Evolutionary conservation across 164 flowering plant species (phyloP).

Genomic region (Chimonanthus praecox): DNA sequence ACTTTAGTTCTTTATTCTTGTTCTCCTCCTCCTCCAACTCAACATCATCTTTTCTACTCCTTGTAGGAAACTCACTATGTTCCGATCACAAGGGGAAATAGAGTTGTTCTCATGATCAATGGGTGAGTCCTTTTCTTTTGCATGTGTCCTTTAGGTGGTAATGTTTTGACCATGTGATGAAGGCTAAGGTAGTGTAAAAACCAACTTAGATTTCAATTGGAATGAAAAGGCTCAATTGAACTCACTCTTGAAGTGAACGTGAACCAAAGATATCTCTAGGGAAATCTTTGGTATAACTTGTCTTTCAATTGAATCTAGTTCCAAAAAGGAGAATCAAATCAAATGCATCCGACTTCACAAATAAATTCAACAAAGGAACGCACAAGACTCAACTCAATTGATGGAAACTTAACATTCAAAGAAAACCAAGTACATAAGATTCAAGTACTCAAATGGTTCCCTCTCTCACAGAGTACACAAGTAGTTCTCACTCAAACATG

Average conservation of each 20-base stretch:
- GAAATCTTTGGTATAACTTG: not conserved
- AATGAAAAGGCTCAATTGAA: not conserved
- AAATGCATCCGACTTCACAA: too few relatives aligned
- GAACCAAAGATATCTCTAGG: not conserved
- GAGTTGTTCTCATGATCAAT: slow-evolving; percentile 86
- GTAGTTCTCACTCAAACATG: too few relatives aligned
- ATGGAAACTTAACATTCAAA: too few relatives aligned
- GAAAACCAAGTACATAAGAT: too few relatives aligned
- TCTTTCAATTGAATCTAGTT: too few relatives aligned
- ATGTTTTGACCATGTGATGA: not conserved
- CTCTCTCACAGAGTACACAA: too few relatives aligned
- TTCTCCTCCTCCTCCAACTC: not conserved
- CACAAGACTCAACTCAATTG: too few relatives aligned
- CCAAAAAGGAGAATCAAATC: too few relatives aligned
- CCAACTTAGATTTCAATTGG: not conserved
- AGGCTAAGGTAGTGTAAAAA: too few relatives aligned
- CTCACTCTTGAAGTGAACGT: not conserved
- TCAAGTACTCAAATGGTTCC: too few relatives aligned
- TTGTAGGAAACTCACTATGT: slow-evolving; percentile 85
- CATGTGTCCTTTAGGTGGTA: not conserved
- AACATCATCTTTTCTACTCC: not conserved
- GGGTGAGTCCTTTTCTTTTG: slow-evolving; percentile 46
- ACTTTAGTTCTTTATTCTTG: not conserved
- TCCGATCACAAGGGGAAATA: slow-evolving; percentile 74
- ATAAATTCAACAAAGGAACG: too few relatives aligned